Conservation (phyloP, 2,329 filamentous ascomycete genomes). For the Stachybotrys echinatus region DNA sequence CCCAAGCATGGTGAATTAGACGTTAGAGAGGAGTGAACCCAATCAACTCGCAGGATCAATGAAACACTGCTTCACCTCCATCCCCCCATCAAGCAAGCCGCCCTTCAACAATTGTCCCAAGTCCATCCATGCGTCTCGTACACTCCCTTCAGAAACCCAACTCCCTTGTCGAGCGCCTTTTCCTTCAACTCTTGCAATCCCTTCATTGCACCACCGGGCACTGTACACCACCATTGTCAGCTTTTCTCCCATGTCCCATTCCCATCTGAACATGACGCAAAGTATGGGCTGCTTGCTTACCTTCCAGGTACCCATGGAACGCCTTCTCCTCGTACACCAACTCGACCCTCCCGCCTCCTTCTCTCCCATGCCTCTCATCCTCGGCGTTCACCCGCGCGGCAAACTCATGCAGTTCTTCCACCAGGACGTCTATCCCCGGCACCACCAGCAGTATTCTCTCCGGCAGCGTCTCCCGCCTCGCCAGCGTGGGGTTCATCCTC, state of each 20-base stretch:
- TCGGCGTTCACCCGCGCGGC: constrained; percentile 24
- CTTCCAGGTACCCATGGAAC: constrained; percentile 23
- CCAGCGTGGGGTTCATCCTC: constrained; percentile 30
- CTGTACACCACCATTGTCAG: constrained; percentile 4
- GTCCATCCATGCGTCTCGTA: constrained; percentile 11
- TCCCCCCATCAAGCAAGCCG: too few species aligned
- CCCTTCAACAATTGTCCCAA: constrained; percentile 5
- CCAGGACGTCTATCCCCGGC: constrained; percentile 33
- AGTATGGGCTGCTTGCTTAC: constrained; percentile 7
- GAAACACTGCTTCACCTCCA: too few species aligned
- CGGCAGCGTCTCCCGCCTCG: constrained; percentile 26
- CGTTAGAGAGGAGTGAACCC: too few species aligned
- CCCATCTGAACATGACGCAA: not conserved
- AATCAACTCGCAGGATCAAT: not conserved
- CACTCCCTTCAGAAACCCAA: constrained; percentile 11
- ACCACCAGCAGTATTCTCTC: constrained; percentile 32
- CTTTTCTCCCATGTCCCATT: too few species aligned
- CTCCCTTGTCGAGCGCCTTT: constrained; percentile 8
- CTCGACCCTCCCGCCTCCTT: constrained; percentile 5
- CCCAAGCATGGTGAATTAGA: too few species aligned
- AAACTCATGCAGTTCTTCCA: constrained; percentile 33
- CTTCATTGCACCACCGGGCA: constrained; percentile 12
- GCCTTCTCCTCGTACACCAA: constrained; percentile 17
- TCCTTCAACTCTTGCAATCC: constrained; percentile 9
- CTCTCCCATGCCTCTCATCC: constrained; percentile 9